A percentile compares a stretch with the other conserved stretches of the same genome.
phyloP scores from a whole-genome alignment of 164 flowering plant genomes.

The Hamamelis virginiana region DNA sequence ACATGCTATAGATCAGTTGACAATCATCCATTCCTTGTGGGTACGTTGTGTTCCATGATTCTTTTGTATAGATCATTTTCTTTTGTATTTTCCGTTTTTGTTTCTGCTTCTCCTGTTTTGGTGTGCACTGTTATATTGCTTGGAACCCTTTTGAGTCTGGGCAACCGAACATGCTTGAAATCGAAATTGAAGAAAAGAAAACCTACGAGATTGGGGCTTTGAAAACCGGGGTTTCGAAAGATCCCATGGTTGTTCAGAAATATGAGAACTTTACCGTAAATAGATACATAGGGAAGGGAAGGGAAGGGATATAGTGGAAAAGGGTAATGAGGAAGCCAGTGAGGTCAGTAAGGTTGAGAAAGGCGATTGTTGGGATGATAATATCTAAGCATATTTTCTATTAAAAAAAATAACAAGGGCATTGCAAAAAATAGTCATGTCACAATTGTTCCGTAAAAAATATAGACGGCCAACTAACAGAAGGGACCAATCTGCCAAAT shows the following conservation, averaged over 20 bases:
- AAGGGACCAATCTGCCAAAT: too few relatives aligned
- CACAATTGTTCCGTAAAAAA: too few relatives aligned
- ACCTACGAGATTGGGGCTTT: constrained; percentile 34
- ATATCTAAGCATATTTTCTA: too few relatives aligned
- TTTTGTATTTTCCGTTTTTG: constrained; percentile 54
- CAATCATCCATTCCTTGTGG: constrained; percentile 56
- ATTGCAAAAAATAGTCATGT: too few relatives aligned
- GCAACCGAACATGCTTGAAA: constrained; percentile 57
- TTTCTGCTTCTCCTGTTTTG: constrained; percentile 84
- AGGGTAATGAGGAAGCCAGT: too few relatives aligned
- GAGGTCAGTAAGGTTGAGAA: too few relatives aligned
- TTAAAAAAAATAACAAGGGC: too few relatives aligned
- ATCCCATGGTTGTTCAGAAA: constrained; percentile 40
- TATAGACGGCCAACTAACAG: too few relatives aligned
- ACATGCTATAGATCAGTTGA: too few relatives aligned
- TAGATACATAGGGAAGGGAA: constrained; percentile 24
- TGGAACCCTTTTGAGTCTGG: constrained; percentile 92
- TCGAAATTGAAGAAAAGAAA: constrained; percentile 44
- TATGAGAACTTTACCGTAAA: constrained; percentile 35
- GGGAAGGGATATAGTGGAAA: constrained; percentile 25
- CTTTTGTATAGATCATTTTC: constrained; percentile 63
- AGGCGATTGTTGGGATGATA: too few relatives aligned
- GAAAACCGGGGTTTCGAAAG: constrained; percentile 28
- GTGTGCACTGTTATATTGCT: constrained; percentile 85
- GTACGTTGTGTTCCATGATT: constrained; percentile 37